A percentile compares a stretch with the other conserved stretches of the same genome.
Evolutionary conservation across 352 stramenopile species (phyloP).

Genomic region (Pythium brachiatum): DNA sequence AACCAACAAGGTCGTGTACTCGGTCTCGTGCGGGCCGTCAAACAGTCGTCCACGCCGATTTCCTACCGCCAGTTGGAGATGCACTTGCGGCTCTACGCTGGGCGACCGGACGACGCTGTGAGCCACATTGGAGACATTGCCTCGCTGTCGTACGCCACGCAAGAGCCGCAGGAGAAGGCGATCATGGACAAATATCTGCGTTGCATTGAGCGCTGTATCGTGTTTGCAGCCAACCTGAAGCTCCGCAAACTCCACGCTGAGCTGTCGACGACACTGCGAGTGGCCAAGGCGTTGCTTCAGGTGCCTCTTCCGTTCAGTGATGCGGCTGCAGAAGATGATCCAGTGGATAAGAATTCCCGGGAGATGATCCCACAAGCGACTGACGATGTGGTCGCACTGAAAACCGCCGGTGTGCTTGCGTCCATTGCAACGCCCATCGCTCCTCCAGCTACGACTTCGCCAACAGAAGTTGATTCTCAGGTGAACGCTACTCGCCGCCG

Average conservation of each 20-base stretch:
- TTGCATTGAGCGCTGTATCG: slow-evolving; percentile 52
- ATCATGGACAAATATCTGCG: slow-evolving; percentile 41
- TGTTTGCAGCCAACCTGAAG: slow-evolving; percentile 55
- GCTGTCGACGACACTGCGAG: slow-evolving; percentile 37
- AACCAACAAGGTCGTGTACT: slow-evolving; percentile 70
- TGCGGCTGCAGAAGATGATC: background rate
- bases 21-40: slow-evolving; percentile 47
- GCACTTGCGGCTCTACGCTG: slow-evolving; percentile 66
- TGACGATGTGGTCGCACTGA: background rate
- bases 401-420: background rate
- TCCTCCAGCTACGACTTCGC: background rate
- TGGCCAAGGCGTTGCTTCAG: slow-evolving; percentile 5
- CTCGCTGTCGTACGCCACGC: slow-evolving; percentile 44
- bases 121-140: slow-evolving; percentile 53
- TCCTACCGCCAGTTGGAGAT: slow-evolving; percentile 74
- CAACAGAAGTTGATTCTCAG: slow-evolving; percentile 27
- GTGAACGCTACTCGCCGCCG: slow-evolving; percentile 29
- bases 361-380: background rate
- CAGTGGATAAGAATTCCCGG: background rate
- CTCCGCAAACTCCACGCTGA: slow-evolving; percentile 49
- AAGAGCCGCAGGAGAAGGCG: slow-evolving; percentile 41
- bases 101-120: slow-evolving; percentile 65
- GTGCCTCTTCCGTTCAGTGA: background rate
- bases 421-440: slow-evolving; percentile 27
- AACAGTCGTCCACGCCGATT: slow-evolving; percentile 52